phyloP scores from a whole-genome alignment of 2,329 filamentous ascomycete species.

The Pseudomassariella vexata region DNA sequence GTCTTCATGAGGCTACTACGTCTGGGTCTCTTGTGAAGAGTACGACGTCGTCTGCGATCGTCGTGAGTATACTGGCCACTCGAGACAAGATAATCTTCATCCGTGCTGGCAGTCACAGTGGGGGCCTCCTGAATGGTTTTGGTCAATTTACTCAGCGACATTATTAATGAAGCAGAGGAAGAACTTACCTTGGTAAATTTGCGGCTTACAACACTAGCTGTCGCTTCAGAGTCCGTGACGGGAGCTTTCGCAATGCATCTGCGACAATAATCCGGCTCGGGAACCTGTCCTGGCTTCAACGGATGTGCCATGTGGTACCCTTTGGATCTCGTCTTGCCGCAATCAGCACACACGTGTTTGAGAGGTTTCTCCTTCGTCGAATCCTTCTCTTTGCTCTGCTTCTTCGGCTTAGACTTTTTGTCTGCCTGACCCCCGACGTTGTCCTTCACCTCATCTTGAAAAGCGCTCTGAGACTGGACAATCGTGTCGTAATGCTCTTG shows the following conservation, averaged over 20 bases:
- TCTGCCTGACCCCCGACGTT: background rate
- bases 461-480: background rate
- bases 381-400: background rate
- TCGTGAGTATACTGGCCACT: slow-evolving; percentile 2
- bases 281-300: slow-evolving; percentile 4
- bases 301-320: slow-evolving; percentile 10
- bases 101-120: background rate
- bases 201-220: background rate
- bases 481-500: background rate
- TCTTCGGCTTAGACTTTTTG: background rate
- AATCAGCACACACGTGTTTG: slow-evolving; percentile 8
- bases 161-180: too few relatives aligned
- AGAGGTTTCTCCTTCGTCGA: background rate
- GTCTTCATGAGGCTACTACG: slow-evolving; percentile 5
- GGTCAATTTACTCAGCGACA: too few relatives aligned
- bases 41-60: slow-evolving; percentile 4
- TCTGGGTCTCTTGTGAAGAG: slow-evolving; percentile 1
- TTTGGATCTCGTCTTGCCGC: slow-evolving; percentile 7
- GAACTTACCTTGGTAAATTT: background rate
- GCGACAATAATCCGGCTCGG: slow-evolving; percentile 7
- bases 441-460: background rate
- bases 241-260: slow-evolving; percentile 6
- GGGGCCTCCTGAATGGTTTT: background rate
- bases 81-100: background rate
- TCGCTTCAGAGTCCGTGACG: slow-evolving; percentile 10